Conservation (phyloP, 768 basidiomycete species). For the Rhizopogon salebrosus region DNA sequence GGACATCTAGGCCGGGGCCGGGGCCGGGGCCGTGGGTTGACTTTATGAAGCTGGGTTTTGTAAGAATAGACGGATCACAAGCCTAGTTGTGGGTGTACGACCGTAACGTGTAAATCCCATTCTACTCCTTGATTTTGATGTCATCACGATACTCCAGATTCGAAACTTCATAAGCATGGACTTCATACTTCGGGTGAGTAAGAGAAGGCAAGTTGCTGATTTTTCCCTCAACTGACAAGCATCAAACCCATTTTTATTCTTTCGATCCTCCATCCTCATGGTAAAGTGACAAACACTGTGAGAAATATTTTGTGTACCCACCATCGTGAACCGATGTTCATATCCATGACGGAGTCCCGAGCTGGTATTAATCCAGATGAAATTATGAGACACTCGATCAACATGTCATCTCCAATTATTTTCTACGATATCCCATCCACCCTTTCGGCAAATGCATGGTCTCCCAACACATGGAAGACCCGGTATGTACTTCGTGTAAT, state of each 20-base stretch:
- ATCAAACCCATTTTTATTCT: not conserved
- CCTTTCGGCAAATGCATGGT: constrained; percentile 28
- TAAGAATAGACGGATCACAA: constrained; percentile 5
- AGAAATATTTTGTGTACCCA: not conserved
- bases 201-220: constrained; percentile 4
- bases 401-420: constrained; percentile 27
- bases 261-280: constrained; percentile 1
- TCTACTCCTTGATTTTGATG: constrained; percentile 11
- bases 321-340: not conserved
- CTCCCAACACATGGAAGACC: constrained; percentile 43
- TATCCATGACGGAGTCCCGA: not conserved
- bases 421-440: constrained; percentile 43
- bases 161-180: constrained; percentile 15
- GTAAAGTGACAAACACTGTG: constrained; percentile 5
- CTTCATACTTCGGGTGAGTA: constrained; percentile 31
- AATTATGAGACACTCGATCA: not conserved
- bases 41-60: not conserved
- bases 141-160: not conserved
- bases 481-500: constrained; percentile 24
- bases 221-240: constrained; percentile 1
- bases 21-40: constrained; percentile 10
- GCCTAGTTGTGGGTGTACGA: not conserved
- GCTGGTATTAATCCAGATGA: not conserved
- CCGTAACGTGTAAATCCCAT: constrained; percentile 3
- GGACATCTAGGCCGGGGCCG: constrained; percentile 11